Evolutionary conservation across 1,139 yeast genomes (phyloP), one percentile per base, ranked within the genome.

Genomic region (Hyphopichia fennica): DNA sequence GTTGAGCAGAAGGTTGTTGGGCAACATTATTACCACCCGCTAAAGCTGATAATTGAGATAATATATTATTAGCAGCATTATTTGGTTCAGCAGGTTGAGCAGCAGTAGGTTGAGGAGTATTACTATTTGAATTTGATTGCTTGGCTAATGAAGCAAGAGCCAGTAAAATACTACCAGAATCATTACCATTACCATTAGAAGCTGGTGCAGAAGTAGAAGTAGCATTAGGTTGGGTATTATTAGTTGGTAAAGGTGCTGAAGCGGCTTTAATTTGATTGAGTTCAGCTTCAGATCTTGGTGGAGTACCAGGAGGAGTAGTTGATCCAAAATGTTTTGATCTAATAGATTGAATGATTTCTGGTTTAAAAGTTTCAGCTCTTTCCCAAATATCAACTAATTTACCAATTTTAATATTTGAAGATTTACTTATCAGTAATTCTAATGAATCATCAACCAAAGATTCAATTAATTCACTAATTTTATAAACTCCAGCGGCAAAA

Each of bases 371-470:
- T 40, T 81, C 82, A 29, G 93, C 87, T 51, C 89, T 81, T 55
- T 83, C 89, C 99, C 99, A 93, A 56, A 93, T 91, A 50, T 88
- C 96, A 52, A 93, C 78, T 54, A 93, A 75, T 65, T 90, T 91
- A 57, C 82, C 74, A 52, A 90, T 81, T 63, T 90, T 93, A 45
- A 81, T 88, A 58, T 72, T 72, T 51, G 81, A 82, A 40, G 78
- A 72, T 43, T 74, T 72, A 39, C 69, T 70, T 43, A 72, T 65
- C 52, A 81, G 73, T 47, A 73, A 75, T 40, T 76, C 75, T 55
- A 83, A 64, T 25, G 88, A 80, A 52, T 81, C 82, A 53, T 80
- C 81, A 44, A 84, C 63, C 41, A 84, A 67, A 34, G 79, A 74
- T 55, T 79, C 81, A 49, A 84, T 76, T 51, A 80, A 67, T 47